A percentile compares a stretch with the other conserved stretches of the same genome.
These are phyloP conservation scores for Linnemannia hyalina DNA, from an alignment of 192 early-diverging fungal genomes.

Conservation along the genomic window DNA sequence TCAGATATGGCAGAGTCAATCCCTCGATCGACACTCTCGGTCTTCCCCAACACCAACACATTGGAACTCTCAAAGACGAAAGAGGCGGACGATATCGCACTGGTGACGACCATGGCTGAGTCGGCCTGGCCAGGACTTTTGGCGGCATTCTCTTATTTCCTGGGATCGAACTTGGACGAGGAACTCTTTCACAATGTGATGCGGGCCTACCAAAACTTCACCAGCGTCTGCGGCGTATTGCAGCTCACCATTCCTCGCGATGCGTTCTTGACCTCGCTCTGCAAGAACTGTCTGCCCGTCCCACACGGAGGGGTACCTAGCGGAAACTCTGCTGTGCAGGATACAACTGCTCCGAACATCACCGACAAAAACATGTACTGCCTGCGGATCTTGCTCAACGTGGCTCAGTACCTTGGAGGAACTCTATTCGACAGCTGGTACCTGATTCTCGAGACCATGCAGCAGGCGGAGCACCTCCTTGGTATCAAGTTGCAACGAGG, in stretches of 20 bases:
- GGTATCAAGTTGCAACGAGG: constrained; percentile 58
- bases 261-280: constrained; percentile 87
- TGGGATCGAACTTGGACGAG: constrained; percentile 86
- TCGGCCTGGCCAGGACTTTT: constrained; percentile 86
- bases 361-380: constrained; percentile 85
- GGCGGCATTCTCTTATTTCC: constrained; percentile 80
- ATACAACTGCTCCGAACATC: constrained; percentile 52
- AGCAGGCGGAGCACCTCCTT: constrained; percentile 86
- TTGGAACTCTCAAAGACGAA: constrained; percentile 39
- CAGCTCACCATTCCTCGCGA: constrained; percentile 85
- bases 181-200: constrained; percentile 82
- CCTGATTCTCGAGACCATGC: constrained; percentile 87
- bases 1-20: constrained; percentile 6
- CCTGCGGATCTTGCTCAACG: constrained; percentile 76
- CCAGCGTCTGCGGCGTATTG: constrained; percentile 84
- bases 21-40: background rate
- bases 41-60: constrained; percentile 49
- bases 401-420: constrained; percentile 79
- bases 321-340: constrained; percentile 34
- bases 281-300: constrained; percentile 85
- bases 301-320: constrained; percentile 43
- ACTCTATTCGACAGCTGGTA: constrained; percentile 90
- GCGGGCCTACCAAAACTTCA: constrained; percentile 80
- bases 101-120: constrained; percentile 84
- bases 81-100: constrained; percentile 60